A percentile compares a stretch with the other conserved stretches of the same genome.
Evolutionary conservation across 257 asterid species (phyloP).

Genomic region (Haberlea rhodopensis): DNA sequence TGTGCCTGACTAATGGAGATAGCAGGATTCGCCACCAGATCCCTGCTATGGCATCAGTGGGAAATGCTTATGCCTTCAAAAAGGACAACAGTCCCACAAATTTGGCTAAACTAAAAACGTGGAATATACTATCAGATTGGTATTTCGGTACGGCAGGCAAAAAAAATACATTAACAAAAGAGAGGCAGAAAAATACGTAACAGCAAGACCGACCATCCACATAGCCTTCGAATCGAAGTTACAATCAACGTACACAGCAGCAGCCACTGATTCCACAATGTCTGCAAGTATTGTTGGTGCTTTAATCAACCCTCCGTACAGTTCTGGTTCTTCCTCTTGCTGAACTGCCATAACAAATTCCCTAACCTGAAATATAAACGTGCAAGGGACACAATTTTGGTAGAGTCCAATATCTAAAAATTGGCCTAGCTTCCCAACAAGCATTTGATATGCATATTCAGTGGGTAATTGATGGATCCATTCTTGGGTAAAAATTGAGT

Average conservation of each 20-base stretch:
- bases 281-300: constrained; percentile 92
- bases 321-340: constrained; percentile 45
- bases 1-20: neutral
- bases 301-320: constrained; percentile 68
- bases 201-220: constrained; percentile 41
- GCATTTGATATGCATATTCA: constrained; percentile 25
- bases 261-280: constrained; percentile 74
- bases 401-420: constrained; percentile 35
- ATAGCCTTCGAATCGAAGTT: constrained; percentile 33
- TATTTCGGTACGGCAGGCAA: neutral
- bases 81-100: neutral
- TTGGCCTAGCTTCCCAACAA: constrained; percentile 31
- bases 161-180: too few species aligned
- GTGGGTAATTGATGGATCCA: neutral
- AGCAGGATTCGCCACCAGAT: neutral
- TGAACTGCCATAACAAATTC: constrained; percentile 55
- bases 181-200: neutral
- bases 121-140: neutral
- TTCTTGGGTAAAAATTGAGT: neutral
- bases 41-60: neutral
- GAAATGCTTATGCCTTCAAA: neutral
- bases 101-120: neutral
- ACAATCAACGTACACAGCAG: constrained; percentile 56
- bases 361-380: constrained; percentile 46
- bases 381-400: constrained; percentile 27